Evolutionary conservation across 371 early-diverging fungal genomes (phyloP).

Genomic region (Batkoa obscura): DNA sequence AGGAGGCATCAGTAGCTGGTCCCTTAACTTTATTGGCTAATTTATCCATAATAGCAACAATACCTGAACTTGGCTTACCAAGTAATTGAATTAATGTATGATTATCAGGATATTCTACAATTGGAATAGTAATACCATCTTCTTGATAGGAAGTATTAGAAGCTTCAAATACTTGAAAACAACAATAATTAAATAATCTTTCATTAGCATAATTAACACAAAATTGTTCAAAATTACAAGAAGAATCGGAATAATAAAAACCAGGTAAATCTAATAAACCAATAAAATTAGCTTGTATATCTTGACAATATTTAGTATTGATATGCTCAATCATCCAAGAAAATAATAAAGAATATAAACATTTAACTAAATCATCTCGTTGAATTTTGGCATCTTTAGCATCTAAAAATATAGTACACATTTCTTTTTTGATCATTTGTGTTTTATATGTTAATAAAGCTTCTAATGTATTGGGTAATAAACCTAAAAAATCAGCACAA

Average conservation of each 20-base stretch:
- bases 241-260: conserved; percentile 12
- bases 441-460: conserved; percentile 39
- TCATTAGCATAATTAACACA: conserved; percentile 65
- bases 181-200: conserved; percentile 39
- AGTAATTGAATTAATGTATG: conserved; percentile 35
- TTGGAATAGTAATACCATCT: conserved; percentile 18
- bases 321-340: conserved; percentile 77
- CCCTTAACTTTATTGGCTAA: conserved; percentile 17
- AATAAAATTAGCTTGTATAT: conserved; percentile 42
- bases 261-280: conserved; percentile 52
- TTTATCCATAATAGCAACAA: conserved; percentile 31
- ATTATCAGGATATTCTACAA: conserved; percentile 32
- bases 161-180: conserved; percentile 14
- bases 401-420: conserved; percentile 63
- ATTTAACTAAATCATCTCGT: conserved; percentile 53
- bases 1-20: conserved; percentile 13
- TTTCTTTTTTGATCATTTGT: conserved; percentile 36
- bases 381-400: conserved; percentile 43
- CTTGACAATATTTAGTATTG: conserved; percentile 47
- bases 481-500: conserved; percentile 64
- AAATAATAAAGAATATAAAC: conserved; percentile 63
- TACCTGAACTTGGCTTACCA: conserved; percentile 25
- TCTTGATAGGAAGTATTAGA: conserved; percentile 6
- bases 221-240: conserved; percentile 42
- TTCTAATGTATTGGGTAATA: conserved; percentile 48